A percentile compares a stretch with the other conserved stretches of the same genome.
phyloP scores from a whole-genome alignment of 164 flowering plant genomes.

The Vitis cinerea region DNA sequence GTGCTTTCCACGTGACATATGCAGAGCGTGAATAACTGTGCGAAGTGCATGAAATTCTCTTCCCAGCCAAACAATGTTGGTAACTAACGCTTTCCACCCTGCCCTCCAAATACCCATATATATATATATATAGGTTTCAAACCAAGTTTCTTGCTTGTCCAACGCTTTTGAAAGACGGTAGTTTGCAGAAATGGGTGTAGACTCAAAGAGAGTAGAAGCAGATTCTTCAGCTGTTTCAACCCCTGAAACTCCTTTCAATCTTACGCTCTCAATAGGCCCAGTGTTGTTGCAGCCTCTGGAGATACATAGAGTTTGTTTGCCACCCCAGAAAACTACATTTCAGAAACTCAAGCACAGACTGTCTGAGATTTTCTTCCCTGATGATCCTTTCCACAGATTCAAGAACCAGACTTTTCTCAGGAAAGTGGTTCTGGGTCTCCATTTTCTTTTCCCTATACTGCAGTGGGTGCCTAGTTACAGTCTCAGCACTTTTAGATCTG shows the following conservation, averaged over 20 bases:
- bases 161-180: not conserved
- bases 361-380: constrained; percentile 67
- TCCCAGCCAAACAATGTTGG: no score
- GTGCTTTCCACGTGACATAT: no score
- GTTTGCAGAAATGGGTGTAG: constrained; percentile 27
- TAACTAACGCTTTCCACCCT: no score
- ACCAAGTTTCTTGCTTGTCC: not conserved
- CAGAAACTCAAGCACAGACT: constrained; percentile 39
- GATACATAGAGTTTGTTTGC: constrained; percentile 49
- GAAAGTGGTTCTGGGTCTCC: constrained; percentile 42
- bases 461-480: constrained; percentile 51
- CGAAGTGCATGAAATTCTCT: no score
- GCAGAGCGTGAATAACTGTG: no score
- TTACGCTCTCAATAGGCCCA: no score
- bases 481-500: constrained; percentile 38
- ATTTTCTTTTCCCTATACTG: constrained; percentile 57
- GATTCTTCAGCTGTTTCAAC: constrained; percentile 16
- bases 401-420: constrained; percentile 37
- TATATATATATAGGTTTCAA: no score
- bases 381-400: constrained; percentile 52
- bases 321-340: constrained; percentile 39
- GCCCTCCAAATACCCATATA: no score
- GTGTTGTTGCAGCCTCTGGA: not conserved
- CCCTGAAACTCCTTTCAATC: constrained; percentile 16
- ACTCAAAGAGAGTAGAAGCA: constrained; percentile 34